These are phyloP conservation scores for Capsicum pubescens DNA, from an alignment of 257 asterid genomes.

Conservation along the genomic window DNA sequence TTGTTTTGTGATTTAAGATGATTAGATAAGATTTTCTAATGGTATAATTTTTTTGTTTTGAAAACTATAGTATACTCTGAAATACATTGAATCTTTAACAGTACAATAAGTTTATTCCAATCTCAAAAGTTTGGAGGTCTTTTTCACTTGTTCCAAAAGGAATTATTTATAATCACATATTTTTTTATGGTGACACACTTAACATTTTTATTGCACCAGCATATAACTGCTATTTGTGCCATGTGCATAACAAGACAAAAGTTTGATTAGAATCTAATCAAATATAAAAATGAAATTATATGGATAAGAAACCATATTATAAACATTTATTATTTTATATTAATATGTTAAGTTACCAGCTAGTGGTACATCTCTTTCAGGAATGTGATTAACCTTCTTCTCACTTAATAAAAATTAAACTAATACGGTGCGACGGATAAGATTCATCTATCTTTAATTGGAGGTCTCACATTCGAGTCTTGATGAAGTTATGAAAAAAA, in stretches of 20 bases:
- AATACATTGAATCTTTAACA: too few relatives aligned
- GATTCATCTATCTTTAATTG: neutral
- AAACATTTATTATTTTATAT: neutral
- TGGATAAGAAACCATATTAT: conserved; percentile 2
- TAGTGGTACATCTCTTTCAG: neutral
- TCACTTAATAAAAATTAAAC: neutral
- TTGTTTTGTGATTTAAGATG: neutral
- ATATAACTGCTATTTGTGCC: neutral
- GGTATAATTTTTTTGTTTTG: too few relatives aligned
- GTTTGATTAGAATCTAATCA: neutral
- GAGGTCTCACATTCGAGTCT: neutral
- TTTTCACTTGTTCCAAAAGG: conserved; percentile 19
- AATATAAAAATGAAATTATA: neutral
- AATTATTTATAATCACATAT: neutral
- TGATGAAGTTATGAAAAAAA: too few relatives aligned
- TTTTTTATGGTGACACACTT: neutral
- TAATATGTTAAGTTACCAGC: neutral
- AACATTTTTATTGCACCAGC: neutral
- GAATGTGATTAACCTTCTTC: neutral
- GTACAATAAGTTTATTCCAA: neutral
- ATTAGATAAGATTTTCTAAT: too few relatives aligned
- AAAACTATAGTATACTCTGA: too few relatives aligned
- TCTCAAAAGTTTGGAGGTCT: neutral
- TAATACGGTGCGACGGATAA: neutral
- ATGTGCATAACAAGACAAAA: conserved; percentile 6